Base-by-base conservation (phyloP, 331 rosid genomes). In the Quercus lobata region DNA sequence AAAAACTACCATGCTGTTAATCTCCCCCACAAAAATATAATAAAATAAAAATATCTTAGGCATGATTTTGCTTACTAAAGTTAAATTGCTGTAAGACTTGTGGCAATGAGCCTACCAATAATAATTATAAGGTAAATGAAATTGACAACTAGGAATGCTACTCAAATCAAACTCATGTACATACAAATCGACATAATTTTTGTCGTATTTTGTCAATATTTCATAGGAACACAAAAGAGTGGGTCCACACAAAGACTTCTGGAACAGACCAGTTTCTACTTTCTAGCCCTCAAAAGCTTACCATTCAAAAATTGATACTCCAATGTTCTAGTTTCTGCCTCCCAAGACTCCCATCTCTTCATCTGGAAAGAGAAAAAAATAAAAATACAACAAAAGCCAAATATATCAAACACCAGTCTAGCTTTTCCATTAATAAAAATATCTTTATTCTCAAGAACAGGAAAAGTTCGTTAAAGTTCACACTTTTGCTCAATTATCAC, bases 271-370 rank as follows among this genome's bases (percentile, higher is more conserved):
- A 58, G 72, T 58, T 22, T 30, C 17, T 9, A 34, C 25, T 0
- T 24, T 21, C 5, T 16, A 46, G 68, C 54, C 79, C 29, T 19
- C n/a, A 60, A 73, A 73, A 17, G 22, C 37, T 76, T 81, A 89
- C 93, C 93, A 21, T 86, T 75, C 11, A 79, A 69, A 76, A 82
- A 76, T 55, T 86, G 81, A 73, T 87, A 88, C 25, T 90, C 89
- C 76, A 84, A 73, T 34, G 93, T 84, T 78, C 46, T 84, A 25
- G 93, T 90, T 66, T 87, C 86, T 82, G 90, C 89, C 69, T 90
- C 93, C 93, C 93, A 88, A 69, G 78, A 57, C 32, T 80, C 80
- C 90, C 94, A 90, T 14, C 79, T 75, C 54, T 79, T 90, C 93
- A 90, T 90, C 93, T 90, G 58, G 2, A 80, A 19, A 32, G 35